Evolutionary conservation across 345 rosid species (phyloP).

Genomic region (Eucalyptus erythrocorys): DNA sequence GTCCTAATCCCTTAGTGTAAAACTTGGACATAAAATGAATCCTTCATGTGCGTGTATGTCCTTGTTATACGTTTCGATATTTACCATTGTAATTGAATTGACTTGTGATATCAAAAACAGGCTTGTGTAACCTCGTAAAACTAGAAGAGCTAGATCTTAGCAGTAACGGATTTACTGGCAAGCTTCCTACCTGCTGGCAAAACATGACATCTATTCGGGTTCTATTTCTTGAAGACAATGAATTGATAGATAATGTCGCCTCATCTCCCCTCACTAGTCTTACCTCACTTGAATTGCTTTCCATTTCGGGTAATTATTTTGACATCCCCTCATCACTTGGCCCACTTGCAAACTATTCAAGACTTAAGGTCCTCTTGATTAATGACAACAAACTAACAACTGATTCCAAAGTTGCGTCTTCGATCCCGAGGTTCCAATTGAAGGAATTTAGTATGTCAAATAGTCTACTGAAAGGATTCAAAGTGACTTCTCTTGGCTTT

Average conservation of each 20-base stretch:
- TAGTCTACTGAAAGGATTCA: not conserved
- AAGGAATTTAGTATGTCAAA: fast-evolving
- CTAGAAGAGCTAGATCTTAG: not conserved
- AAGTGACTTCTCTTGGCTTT: not conserved
- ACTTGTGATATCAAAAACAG: not conserved
- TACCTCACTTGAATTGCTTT: not conserved
- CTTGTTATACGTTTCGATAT: too few relatives aligned
- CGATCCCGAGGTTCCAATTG: not conserved
- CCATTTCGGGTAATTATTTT: not conserved
- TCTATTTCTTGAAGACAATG: not conserved
- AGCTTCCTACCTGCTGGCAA: not conserved
- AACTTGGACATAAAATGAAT: too few relatives aligned
- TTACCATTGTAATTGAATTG: not conserved
- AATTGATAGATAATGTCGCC: too few relatives aligned
- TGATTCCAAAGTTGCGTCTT: not conserved
- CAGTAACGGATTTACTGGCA: fast-evolving
- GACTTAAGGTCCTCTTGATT: not conserved
- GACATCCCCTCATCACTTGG: not conserved
- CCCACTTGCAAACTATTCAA: not conserved
- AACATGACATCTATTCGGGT: not conserved
- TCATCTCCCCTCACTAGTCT: not conserved
- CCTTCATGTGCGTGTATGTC: fast-evolving
- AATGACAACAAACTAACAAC: not conserved
- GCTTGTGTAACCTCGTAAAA: not conserved
- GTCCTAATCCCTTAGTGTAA: fast-evolving